phyloP scores from a whole-genome alignment of 2,329 filamentous ascomycete species.

The Pyrenophora graminea region DNA sequence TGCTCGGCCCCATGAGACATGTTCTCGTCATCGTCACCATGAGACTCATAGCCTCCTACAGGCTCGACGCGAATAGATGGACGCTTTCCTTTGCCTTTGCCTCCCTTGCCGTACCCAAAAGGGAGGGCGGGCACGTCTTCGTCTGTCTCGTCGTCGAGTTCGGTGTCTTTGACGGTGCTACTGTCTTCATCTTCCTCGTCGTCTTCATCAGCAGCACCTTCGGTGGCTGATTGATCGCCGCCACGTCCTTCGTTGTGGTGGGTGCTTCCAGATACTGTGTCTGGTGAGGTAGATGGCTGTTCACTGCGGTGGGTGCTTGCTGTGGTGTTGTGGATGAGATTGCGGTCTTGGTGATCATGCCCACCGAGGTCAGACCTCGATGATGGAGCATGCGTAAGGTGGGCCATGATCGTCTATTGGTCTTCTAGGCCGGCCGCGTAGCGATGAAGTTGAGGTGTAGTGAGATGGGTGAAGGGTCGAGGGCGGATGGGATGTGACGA shows the following conservation, averaged over 20 bases:
- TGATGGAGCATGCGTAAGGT: slow-evolving; percentile 30
- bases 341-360: slow-evolving; percentile 37
- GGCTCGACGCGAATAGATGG: slow-evolving; percentile 44
- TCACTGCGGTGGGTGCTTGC: slow-evolving; percentile 27
- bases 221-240: slow-evolving; percentile 32
- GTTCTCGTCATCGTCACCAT: slow-evolving; percentile 36
- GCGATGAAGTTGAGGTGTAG: slow-evolving; percentile 5
- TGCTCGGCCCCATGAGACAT: slow-evolving; percentile 34
- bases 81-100: slow-evolving; percentile 44
- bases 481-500: neutral
- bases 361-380: slow-evolving; percentile 36
- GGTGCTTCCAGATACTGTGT: slow-evolving; percentile 25
- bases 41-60: slow-evolving; percentile 36
- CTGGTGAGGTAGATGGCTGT: slow-evolving; percentile 24
- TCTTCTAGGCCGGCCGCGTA: slow-evolving; percentile 5
- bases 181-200: slow-evolving; percentile 44
- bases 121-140: slow-evolving; percentile 42
- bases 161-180: slow-evolving; percentile 35
- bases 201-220: slow-evolving; percentile 40
- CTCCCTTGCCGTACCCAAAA: slow-evolving; percentile 37
- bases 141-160: slow-evolving; percentile 45
- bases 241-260: slow-evolving; percentile 31
- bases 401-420: slow-evolving; percentile 29
- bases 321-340: slow-evolving; percentile 31
- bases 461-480: slow-evolving; percentile 2